phyloP scores from a whole-genome alignment of 768 basidiomycete genomes.

The Leccinum variicolor region DNA sequence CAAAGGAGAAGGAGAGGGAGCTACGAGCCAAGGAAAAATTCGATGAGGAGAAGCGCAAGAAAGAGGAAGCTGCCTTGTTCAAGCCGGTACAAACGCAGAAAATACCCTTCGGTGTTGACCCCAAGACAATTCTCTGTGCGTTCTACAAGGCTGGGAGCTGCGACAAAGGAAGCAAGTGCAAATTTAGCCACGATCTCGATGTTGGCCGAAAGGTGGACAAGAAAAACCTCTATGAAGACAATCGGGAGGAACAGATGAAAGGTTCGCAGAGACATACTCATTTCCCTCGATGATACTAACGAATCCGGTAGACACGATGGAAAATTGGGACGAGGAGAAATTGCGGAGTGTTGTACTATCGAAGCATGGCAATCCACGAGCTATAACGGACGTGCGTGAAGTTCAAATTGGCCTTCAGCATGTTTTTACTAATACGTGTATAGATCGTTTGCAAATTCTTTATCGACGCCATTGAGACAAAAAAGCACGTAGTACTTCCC shows the following conservation, averaged over 20 bases:
- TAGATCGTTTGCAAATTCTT: slow-evolving; percentile 98
- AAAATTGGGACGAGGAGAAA: slow-evolving; percentile 96
- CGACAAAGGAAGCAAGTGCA: slow-evolving; percentile 94
- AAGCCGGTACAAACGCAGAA: slow-evolving; percentile 81
- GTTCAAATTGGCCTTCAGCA: neutral
- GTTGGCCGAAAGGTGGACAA: slow-evolving; percentile 92
- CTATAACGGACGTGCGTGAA: slow-evolving; percentile 77
- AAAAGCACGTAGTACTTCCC: slow-evolving; percentile 50
- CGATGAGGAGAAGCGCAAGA: slow-evolving; percentile 80
- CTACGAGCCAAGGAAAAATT: slow-evolving; percentile 68
- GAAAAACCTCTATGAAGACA: slow-evolving; percentile 91
- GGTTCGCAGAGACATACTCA: slow-evolving; percentile 43
- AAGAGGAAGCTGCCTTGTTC: slow-evolving; percentile 82
- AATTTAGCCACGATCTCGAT: slow-evolving; percentile 93
- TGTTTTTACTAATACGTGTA: slow-evolving; percentile 4
- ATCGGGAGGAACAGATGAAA: slow-evolving; percentile 70
- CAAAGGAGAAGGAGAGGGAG: slow-evolving; percentile 84
- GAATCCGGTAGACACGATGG: slow-evolving; percentile 80
- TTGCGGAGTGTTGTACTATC: slow-evolving; percentile 81
- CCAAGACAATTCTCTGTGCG: slow-evolving; percentile 89
- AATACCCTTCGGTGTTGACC: slow-evolving; percentile 93
- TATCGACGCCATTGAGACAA: slow-evolving; percentile 90
- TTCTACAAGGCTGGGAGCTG: slow-evolving; percentile 92
- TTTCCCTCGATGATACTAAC: neutral
- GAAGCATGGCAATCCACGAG: slow-evolving; percentile 87